phyloP scores from a whole-genome alignment of 2,329 filamentous ascomycete species.

The Hymenoscyphus salicellus region DNA sequence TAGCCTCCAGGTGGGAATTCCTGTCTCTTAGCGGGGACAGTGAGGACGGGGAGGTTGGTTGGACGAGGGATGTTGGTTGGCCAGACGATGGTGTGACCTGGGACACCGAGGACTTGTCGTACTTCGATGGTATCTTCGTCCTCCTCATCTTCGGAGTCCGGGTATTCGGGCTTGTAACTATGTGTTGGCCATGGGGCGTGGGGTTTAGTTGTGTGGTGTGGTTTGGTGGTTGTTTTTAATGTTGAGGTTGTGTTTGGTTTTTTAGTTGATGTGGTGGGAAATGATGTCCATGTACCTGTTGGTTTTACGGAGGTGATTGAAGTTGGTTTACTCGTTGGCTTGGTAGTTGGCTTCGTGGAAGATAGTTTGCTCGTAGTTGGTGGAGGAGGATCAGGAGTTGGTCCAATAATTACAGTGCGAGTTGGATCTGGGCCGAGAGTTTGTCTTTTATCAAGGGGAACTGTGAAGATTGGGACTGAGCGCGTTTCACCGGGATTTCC shows the following conservation, averaged over 20 bases:
- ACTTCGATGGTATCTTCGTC: background rate
- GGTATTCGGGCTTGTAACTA: too few relatives aligned
- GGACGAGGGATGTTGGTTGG: conserved; percentile 2
- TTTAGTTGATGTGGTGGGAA: background rate
- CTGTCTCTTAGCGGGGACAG: background rate
- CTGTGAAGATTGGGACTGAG: conserved; percentile 2
- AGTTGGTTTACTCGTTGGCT: background rate
- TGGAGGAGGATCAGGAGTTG: background rate
- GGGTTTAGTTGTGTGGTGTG: background rate
- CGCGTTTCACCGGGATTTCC: background rate
- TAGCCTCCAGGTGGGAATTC: background rate
- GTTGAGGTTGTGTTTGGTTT: background rate
- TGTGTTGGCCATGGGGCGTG: background rate
- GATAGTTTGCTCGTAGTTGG: background rate
- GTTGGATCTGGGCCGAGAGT: conserved; percentile 5
- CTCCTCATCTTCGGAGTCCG: background rate
- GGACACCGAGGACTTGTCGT: background rate
- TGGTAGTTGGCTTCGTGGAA: background rate
- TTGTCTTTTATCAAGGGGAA: conserved; percentile 10
- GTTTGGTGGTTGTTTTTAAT: background rate
- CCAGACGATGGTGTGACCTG: background rate
- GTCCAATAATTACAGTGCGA: conserved; percentile 2
- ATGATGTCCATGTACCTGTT: background rate
- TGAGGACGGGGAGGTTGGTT: background rate
- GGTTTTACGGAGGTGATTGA: background rate